phyloP scores from a whole-genome alignment of 495 filamentous ascomycete genomes.

The Hypoxylon fragiforme region DNA sequence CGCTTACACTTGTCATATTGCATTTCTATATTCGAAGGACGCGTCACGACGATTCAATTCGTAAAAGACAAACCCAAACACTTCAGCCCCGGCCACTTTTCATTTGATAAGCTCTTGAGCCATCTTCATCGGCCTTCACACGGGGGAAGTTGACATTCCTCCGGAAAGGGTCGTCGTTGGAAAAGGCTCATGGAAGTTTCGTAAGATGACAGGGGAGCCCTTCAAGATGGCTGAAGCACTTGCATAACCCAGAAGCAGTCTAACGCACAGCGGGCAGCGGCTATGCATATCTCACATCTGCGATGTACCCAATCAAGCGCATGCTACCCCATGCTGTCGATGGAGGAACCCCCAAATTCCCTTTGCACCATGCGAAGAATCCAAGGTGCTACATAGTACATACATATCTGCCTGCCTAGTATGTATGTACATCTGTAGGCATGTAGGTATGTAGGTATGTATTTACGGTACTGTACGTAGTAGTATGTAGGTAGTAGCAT shows the following conservation, averaged over 20 bases:
- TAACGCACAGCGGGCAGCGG: conserved; percentile 47
- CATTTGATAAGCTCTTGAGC: conserved; percentile 7
- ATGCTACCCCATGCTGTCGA: conserved; percentile 35
- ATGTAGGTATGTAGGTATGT: neutral
- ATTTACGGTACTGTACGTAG: neutral
- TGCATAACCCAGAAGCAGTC: conserved; percentile 42
- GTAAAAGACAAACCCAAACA: conserved; percentile 14
- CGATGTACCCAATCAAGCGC: conserved; percentile 37
- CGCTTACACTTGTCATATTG: conserved; percentile 23
- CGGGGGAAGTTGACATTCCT: conserved; percentile 2
- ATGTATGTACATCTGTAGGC: neutral
- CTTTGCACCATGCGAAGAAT: conserved; percentile 26
- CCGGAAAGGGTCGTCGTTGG: conserved; percentile 22
- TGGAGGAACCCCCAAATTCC: conserved; percentile 22
- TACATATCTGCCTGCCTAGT: neutral
- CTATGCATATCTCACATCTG: conserved; percentile 45
- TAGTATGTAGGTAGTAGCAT: neutral
- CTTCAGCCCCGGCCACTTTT: neutral
- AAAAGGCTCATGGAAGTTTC: conserved; percentile 32
- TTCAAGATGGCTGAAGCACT: conserved; percentile 40
- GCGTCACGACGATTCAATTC: conserved; percentile 17
- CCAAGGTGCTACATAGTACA: conserved; percentile 5
- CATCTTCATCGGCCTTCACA: neutral
- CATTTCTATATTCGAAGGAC: conserved; percentile 11
- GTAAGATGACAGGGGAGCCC: conserved; percentile 37